Conservation (phyloP, 2,329 filamentous ascomycete species). For the Penicillium psychrosexuale region DNA sequence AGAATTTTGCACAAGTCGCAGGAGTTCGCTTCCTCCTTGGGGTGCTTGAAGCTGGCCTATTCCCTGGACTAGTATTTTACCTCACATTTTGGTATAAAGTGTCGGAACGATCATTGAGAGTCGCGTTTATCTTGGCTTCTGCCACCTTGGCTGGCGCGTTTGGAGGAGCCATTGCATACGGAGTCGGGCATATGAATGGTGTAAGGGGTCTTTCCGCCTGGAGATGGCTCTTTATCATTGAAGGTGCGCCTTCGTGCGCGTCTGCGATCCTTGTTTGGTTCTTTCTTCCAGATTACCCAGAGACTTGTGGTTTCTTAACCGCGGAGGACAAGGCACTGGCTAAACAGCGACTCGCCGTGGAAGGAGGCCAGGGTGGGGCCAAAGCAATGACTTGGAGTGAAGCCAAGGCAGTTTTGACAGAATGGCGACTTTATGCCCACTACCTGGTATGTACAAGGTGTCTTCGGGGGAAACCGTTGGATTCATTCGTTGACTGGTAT, state of each 20-base stretch:
- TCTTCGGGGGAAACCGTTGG: background rate
- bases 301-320: slow-evolving; percentile 28
- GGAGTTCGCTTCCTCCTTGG: slow-evolving; percentile 50
- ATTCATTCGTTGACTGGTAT: background rate
- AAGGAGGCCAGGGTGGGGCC: slow-evolving; percentile 8
- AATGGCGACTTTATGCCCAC: slow-evolving; percentile 17
- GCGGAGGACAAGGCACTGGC: slow-evolving; percentile 25
- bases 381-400: slow-evolving; percentile 19
- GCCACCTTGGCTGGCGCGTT: slow-evolving; percentile 52
- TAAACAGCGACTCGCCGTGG: slow-evolving; percentile 8
- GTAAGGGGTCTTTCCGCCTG: background rate
- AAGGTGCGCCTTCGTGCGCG: slow-evolving; percentile 16
- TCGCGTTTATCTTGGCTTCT: slow-evolving; percentile 53
- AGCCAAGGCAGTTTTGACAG: slow-evolving; percentile 13
- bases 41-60: slow-evolving; percentile 50
- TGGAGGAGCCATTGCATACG: too few species aligned
- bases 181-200: too few species aligned
- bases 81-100: slow-evolving; percentile 49
- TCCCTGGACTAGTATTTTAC: slow-evolving; percentile 38
- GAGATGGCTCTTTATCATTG: slow-evolving; percentile 22
- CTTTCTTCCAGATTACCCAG: slow-evolving; percentile 35
- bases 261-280: slow-evolving; percentile 27
- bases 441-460: background rate
- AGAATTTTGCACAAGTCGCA: slow-evolving; percentile 37
- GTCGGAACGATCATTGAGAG: slow-evolving; percentile 55